Percentiles rank a stretch among this genome's conserved stretches.
These are phyloP conservation scores for Xylariaceae sp. DNA, from an alignment of 2,329 filamentous ascomycete genomes.

Conservation along the genomic window DNA sequence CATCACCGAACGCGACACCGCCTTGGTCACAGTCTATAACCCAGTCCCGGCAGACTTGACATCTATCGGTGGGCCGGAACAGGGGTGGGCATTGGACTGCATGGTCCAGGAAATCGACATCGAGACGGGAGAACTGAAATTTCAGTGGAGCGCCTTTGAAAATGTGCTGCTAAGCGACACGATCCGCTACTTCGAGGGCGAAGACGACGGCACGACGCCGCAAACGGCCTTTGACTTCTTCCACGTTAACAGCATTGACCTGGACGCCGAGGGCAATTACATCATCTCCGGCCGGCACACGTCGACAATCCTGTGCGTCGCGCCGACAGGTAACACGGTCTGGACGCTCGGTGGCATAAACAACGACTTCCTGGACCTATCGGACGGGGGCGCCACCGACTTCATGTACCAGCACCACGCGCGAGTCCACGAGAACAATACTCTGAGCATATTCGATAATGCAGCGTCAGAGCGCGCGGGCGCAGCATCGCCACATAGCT, in stretches of 20 bases:
- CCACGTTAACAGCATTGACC: constrained; percentile 38
- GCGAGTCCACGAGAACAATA: constrained; percentile 29
- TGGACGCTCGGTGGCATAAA: constrained; percentile 37
- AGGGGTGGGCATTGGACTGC: constrained; percentile 22
- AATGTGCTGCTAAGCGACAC: constrained; percentile 17
- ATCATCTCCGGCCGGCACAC: constrained; percentile 36
- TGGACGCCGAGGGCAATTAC: constrained; percentile 36
- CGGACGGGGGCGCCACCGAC: constrained; percentile 34
- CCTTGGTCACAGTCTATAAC: constrained; percentile 22
- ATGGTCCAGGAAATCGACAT: constrained; percentile 25
- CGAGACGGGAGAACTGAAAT: constrained; percentile 22
- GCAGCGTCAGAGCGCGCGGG: constrained; percentile 25
- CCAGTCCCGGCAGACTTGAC: constrained; percentile 22
- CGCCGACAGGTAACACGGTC: constrained; percentile 30
- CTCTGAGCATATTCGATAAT: constrained; percentile 40
- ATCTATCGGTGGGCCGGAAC: constrained; percentile 17
- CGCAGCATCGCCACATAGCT: constrained; percentile 22
- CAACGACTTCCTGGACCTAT: constrained; percentile 37
- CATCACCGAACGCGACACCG: constrained; percentile 20
- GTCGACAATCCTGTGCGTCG: constrained; percentile 31
- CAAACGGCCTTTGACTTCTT: constrained; percentile 35
- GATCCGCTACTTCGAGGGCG: constrained; percentile 16
- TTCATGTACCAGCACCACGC: constrained; percentile 41
- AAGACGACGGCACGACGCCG: constrained; percentile 21
- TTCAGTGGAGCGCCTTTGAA: constrained; percentile 23